phyloP scores from a whole-genome alignment of 2,329 filamentous ascomycete genomes.

The Allantophomopsis cytisporea region DNA sequence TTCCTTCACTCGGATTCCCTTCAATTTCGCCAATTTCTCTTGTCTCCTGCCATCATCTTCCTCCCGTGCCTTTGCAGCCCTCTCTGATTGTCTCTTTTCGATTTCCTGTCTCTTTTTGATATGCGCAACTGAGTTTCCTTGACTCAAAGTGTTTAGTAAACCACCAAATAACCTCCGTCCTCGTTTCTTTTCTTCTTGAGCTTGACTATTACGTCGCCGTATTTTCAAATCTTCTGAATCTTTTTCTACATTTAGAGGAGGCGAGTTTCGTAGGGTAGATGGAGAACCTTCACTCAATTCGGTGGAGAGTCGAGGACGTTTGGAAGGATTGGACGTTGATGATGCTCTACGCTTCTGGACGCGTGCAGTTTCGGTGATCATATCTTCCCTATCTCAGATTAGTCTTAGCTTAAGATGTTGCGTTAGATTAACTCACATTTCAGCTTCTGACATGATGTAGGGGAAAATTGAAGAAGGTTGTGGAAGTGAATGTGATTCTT shows the following conservation, averaged over 20 bases:
- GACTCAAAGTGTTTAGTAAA: constrained; percentile 46
- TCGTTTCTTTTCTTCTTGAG: constrained; percentile 69
- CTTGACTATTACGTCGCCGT: constrained; percentile 25
- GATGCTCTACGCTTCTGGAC: constrained; percentile 31
- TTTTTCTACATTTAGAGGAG: constrained; percentile 6
- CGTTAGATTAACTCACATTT: no score
- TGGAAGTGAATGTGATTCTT: background rate
- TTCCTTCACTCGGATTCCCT: constrained; percentile 46
- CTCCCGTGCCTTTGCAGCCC: constrained; percentile 56
- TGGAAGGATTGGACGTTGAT: constrained; percentile 34
- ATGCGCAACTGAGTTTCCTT: constrained; percentile 47
- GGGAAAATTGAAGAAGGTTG: no score
- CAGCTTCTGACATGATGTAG: no score
- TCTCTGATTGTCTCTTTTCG: constrained; percentile 69
- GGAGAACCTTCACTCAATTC: constrained; percentile 8
- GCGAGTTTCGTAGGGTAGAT: constrained; percentile 15
- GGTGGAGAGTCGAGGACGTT: constrained; percentile 34
- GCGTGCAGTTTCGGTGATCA: constrained; percentile 4
- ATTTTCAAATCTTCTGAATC: constrained; percentile 4
- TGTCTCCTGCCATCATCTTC: constrained; percentile 56
- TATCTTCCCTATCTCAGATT: no score
- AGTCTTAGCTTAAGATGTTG: no score
- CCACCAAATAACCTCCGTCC: constrained; percentile 79
- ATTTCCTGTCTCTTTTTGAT: constrained; percentile 66
- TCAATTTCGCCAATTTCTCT: constrained; percentile 50